Evolutionary conservation across 2,329 filamentous ascomycete genomes (phyloP), one percentile per base, ranked within the genome.

Genomic region (Zasmidium citrigriseum): DNA sequence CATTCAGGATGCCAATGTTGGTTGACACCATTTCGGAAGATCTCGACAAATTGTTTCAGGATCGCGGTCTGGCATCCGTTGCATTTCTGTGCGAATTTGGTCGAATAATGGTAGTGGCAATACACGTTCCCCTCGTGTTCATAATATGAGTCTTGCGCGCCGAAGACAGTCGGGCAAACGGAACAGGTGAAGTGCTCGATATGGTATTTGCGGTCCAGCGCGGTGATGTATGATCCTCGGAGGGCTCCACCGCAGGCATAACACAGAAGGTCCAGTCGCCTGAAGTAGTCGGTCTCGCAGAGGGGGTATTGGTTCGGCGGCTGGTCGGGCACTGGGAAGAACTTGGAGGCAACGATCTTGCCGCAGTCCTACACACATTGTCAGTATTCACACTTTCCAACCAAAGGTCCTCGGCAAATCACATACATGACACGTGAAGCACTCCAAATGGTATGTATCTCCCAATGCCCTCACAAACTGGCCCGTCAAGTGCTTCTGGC

Each of bases 1-100:
- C 95, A 99, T 76, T 99, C 95, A 1, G 95, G 95, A 73, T 99
- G 95, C 95, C 95, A 99, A 74, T 99, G 95, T 72, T 99, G 95
- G 72, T 98, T 97, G 73, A 96, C 90, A 1, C 93, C 93, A 75
- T 98, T 98, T 67, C 95, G 89, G 77, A 93, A 99, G 61, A 99
- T 98, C 76, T 99, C 95, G 61, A 99, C 95, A 74, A 99, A 99
- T 74, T 99, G 95, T 78, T 99, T 99, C 46, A 99, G 81, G 63
- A 99, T 99, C 53, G 95, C 91, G 2, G 93, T 97, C 70, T 96
- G 92, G 71, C 95, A 99, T 64, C 95, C 95, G 74, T 96, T 96
- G 75, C 95, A 99, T 56, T 91, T 85, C 73, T 98, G 93, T 34
- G 95, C 95, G 72, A 97, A 98, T 71, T 92, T 91, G 16, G 95